Conservation (phyloP, 495 filamentous ascomycete species). For the Sphaerosporella brunnea region DNA sequence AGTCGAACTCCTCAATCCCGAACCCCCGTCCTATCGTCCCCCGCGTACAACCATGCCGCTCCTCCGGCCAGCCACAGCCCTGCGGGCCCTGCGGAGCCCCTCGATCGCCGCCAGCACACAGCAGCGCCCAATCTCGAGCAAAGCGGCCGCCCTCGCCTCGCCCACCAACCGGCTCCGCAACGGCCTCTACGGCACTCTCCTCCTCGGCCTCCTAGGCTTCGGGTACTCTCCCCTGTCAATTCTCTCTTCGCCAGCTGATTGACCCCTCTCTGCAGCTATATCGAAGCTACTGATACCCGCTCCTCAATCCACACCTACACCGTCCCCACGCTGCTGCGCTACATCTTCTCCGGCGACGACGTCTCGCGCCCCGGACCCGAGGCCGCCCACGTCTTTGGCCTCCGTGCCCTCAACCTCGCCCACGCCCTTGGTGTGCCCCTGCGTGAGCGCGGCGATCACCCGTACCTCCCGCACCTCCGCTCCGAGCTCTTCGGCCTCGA, state of each 20-base stretch:
- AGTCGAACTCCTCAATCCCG: no score
- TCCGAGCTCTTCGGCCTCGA: slow-evolving; percentile 52
- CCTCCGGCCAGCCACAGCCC: slow-evolving; percentile 2
- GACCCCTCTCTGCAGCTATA: no score
- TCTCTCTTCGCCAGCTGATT: no score
- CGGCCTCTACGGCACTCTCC: slow-evolving; percentile 6
- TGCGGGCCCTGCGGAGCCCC: slow-evolving; percentile 2
- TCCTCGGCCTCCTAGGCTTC: slow-evolving; percentile 3
- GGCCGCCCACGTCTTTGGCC: slow-evolving; percentile 69
- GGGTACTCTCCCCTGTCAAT: no score
- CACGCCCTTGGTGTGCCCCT: slow-evolving; percentile 51
- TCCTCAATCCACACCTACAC: slow-evolving; percentile 68
- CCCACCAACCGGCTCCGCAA: slow-evolving; percentile 5
- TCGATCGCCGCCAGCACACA: neutral
- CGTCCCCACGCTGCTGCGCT: slow-evolving; percentile 54
- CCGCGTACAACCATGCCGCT: slow-evolving; percentile 4
- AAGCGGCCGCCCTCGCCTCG: neutral
- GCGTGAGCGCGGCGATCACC: slow-evolving; percentile 48
- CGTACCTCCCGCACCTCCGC: slow-evolving; percentile 23
- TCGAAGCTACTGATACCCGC: slow-evolving; percentile 56
- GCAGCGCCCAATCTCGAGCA: neutral
- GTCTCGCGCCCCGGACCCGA: slow-evolving; percentile 49
- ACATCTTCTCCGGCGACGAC: slow-evolving; percentile 33
- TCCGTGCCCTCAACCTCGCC: slow-evolving; percentile 47
- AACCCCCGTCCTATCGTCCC: no score